Base-by-base conservation (phyloP, 805 yeast genomes). In the Blastobotrys americana region DNA sequence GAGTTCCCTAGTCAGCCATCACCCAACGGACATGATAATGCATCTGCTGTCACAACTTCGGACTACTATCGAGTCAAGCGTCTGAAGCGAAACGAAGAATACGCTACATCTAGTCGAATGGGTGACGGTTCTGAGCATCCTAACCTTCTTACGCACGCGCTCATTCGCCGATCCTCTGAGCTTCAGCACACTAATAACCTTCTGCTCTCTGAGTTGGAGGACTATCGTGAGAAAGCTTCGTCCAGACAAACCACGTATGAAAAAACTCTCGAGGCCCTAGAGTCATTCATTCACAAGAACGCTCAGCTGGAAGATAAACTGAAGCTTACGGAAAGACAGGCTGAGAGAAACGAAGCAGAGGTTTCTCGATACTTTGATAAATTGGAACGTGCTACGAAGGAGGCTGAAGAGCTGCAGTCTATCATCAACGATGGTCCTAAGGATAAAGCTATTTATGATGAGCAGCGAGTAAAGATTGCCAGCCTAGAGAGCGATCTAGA, bases 201-300 rank as follows among this genome's bases (percentile, higher is more conserved):
- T n/a, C 67, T 74, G 35, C 60, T 66, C 34, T 58, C 65, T 13
- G 88, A 82, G 57, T 62, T 70, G 15, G 63, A 71, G 36, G 65
- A 67, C 20, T 72, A 71, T 45, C 72, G 71, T 4, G 59, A 64
- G 3, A 69, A 71, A 27, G 62, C 67, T 13, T 52, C 56, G 4
- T 52, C 62, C 2, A 66, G 78, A 38, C 68, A 72, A 22, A 61
- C 72, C 13, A 70, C 77, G 48, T 63, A 68, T 5, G 61, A 64
- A 4, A 74, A 69, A 8, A 64, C 72, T 33, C 61, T 66, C 5
- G 62, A 65, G 19, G 74, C 78, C n/a, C 65, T 69, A 42, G 54
- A 69, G 1, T 70, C 68, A 27, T 65, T 84, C 9, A 55, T 66
- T 0, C 59, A 62, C 10, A 81, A 81, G 45, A 65, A 74, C 1